Evolutionary conservation across 768 basidiomycete genomes (phyloP).

Genomic region (Suillus subaureus): DNA sequence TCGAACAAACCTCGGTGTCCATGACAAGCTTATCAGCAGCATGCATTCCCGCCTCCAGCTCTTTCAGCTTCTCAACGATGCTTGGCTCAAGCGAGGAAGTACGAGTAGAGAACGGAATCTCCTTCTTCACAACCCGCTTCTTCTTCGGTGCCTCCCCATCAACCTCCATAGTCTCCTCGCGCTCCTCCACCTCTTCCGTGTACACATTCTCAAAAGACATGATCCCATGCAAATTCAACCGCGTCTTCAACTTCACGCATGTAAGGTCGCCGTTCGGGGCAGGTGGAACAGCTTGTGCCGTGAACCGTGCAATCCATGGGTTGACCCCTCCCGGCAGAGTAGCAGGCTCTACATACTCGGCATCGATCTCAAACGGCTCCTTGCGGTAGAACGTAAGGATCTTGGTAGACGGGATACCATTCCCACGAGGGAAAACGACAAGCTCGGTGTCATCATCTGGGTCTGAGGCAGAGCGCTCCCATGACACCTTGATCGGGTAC

Average conservation of each 20-base stretch:
- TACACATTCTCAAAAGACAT: constrained; percentile 87
- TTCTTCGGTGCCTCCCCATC: constrained; percentile 73
- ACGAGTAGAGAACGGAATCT: constrained; percentile 71
- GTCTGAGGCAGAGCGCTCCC: constrained; percentile 75
- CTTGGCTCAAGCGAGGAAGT: constrained; percentile 66
- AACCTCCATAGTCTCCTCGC: constrained; percentile 78
- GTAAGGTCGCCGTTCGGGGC: constrained; percentile 72
- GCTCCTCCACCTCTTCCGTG: constrained; percentile 80
- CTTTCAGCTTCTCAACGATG: constrained; percentile 64
- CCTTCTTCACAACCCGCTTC: constrained; percentile 86
- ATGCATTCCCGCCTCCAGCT: constrained; percentile 89
- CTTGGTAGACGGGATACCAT: constrained; percentile 90
- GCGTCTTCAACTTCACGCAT: constrained; percentile 88
- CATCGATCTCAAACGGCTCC: constrained; percentile 86
- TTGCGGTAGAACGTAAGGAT: constrained; percentile 93
- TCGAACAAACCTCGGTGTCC: constrained; percentile 85
- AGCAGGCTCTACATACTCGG: constrained; percentile 74
- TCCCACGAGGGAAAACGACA: constrained; percentile 85
- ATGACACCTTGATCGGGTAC: constrained; percentile 90
- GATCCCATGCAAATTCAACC: constrained; percentile 84
- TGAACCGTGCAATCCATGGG: constrained; percentile 84
- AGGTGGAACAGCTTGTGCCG: constrained; percentile 77
- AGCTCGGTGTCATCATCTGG: constrained; percentile 91
- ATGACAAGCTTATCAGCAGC: constrained; percentile 92
- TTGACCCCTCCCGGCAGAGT: constrained; percentile 77